These are phyloP conservation scores for Melaleuca alternifolia DNA, from an alignment of 345 rosid genomes.

Conservation along the genomic window DNA sequence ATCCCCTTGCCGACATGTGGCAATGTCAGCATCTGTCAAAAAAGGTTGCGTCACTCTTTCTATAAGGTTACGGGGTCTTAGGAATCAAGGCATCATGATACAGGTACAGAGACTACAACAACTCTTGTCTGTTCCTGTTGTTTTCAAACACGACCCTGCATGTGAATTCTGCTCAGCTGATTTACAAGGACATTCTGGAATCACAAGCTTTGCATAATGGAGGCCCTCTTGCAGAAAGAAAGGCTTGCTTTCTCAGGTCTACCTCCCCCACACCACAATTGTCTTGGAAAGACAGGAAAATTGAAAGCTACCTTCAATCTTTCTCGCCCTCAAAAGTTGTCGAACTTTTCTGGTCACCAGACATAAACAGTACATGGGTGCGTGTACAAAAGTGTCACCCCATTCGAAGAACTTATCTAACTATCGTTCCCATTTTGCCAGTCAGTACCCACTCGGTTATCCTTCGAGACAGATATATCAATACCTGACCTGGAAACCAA, in stretches of 20 bases:
- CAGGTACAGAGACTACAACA: neutral
- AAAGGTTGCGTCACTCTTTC: neutral
- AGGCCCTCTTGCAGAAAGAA: neutral
- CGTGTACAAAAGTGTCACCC: neutral
- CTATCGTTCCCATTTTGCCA: neutral
- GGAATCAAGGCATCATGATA: neutral
- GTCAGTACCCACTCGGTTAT: neutral
- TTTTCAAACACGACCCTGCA: neutral
- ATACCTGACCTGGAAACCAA: constrained; percentile 47
- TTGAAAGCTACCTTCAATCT: neutral
- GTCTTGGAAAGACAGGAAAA: neutral
- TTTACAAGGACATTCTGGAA: neutral
- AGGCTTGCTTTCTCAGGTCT: neutral
- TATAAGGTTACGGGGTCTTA: neutral
- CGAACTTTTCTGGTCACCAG: neutral
- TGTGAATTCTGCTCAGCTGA: neutral
- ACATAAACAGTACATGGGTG: neutral
- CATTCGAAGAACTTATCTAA: neutral
- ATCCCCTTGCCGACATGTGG: neutral
- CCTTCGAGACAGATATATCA: neutral
- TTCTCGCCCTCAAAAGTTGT: neutral
- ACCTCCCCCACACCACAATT: neutral
- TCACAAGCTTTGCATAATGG: neutral
- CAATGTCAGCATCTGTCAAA: neutral
- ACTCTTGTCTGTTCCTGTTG: neutral